Evolutionary conservation across 176 grass and related monocot genomes (phyloP), one percentile per base, ranked within the genome.

Genomic region (Hordeum marinum): DNA sequence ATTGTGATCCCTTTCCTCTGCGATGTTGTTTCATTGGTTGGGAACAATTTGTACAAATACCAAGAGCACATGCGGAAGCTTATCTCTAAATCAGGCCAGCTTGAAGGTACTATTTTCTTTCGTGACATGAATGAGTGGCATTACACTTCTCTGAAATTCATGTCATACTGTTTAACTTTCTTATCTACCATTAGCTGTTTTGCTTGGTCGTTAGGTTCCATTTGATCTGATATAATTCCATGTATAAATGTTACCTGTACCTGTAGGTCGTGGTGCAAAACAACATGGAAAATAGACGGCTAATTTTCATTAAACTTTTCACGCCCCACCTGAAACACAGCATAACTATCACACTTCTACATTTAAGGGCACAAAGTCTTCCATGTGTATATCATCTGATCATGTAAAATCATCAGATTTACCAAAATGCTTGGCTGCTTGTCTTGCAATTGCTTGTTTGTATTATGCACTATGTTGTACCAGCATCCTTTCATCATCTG

Each of bases 21-120:
- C 34, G 95, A 98, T 87, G 79, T 93, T 82, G 77, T 98, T 84
- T 98, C 93, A 65, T 52, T 94, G 27, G 87, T 98, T 82, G 95
- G 93, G 83, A 98, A 89, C 85, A 98, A 91, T 65, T 83, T 98
- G 45, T 98, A 93, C 85, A 98, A 93, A 78, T 87, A 95, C 74
- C 86, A 93, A 84, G 87, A 95, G 72, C 87, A 98, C 55, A 92
- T 88, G 73, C 87, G 50, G 52, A 93, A 88, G 42, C 84, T 93
- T 72, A 84, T 98, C 17, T 91, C 80, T 86, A 85, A 64, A 80
- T 71, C 81, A 59, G 87, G 68, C 73, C 68, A 81, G n/a, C 83
- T 72, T 85, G 85, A 93, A 87, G 94, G 94, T 96, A 96, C 25
- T 40, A 68, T 68, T 52, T 60, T 63, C 17, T 87, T 55, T 54